Conservation (phyloP, 495 filamentous ascomycete species). For the Penicillium bialowiezense region DNA sequence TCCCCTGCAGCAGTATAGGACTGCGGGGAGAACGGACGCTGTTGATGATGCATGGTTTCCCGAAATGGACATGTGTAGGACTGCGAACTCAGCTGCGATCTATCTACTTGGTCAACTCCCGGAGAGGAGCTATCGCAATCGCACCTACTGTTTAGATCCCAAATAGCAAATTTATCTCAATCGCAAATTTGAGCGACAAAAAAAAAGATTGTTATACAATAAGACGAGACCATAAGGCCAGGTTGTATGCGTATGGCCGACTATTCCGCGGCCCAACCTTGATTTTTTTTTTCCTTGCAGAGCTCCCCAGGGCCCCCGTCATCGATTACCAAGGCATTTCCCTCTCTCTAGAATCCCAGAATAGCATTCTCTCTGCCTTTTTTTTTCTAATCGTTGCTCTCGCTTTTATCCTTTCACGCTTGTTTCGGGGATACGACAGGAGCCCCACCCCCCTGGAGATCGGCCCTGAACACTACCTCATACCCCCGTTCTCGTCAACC, state of each 20-base stretch:
- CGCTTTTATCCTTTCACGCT: neutral
- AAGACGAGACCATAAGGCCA: neutral
- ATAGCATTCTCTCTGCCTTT: neutral
- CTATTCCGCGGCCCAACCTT: neutral
- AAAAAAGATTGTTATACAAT: neutral
- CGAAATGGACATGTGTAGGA: neutral
- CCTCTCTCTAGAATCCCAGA: neutral
- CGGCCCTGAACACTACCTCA: constrained; percentile 27
- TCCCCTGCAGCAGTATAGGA: neutral
- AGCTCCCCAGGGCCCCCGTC: neutral
- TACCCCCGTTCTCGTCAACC: constrained; percentile 27
- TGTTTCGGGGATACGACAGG: constrained; percentile 1
- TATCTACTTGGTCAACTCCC: no score
- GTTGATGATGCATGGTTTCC: neutral
- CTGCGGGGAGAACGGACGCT: constrained; percentile 3
- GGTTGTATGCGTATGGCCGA: neutral
- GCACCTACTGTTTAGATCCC: no score
- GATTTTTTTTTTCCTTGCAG: neutral
- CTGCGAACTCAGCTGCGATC: no score
- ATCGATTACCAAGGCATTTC: neutral
- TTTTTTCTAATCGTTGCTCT: neutral
- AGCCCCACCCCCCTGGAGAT: constrained; percentile 31
- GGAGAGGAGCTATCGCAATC: no score
- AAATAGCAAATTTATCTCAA: neutral
- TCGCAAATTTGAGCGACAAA: neutral